These are phyloP conservation scores for Phaeosphaeriaceae sp. DNA, from an alignment of 2,329 filamentous ascomycete genomes.

Conservation along the genomic window DNA sequence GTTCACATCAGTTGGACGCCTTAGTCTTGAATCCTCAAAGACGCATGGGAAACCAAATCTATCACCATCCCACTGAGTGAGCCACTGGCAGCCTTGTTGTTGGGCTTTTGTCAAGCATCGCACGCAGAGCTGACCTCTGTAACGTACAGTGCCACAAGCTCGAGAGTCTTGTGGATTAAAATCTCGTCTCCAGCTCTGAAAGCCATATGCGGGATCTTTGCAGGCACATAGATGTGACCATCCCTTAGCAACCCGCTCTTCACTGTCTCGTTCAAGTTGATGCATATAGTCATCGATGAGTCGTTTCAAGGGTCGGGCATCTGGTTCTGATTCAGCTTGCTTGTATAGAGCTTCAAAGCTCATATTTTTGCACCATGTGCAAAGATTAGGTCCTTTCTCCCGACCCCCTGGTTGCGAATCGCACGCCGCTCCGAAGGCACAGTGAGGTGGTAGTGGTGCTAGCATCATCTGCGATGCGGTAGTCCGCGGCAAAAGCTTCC, in stretches of 20 bases:
- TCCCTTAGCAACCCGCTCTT: conserved; percentile 26
- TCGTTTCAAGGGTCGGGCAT: conserved; percentile 15
- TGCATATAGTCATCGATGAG: conserved; percentile 25
- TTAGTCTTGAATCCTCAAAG: conserved; percentile 24
- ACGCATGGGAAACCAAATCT: conserved; percentile 30
- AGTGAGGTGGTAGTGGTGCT: conserved; percentile 26
- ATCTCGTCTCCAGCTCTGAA: conserved; percentile 22
- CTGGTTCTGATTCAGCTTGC: conserved; percentile 16
- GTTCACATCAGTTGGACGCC: conserved; percentile 19
- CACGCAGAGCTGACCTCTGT: conserved; percentile 29
- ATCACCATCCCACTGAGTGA: conserved; percentile 29
- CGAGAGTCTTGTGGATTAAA: conserved; percentile 30
- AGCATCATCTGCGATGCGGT: conserved; percentile 17
- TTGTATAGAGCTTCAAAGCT: conserved; percentile 29
- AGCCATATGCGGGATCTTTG: conserved; percentile 28
- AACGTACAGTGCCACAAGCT: conserved; percentile 25
- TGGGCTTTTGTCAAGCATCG: conserved; percentile 28
- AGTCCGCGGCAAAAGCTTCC: not conserved
- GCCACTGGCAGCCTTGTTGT: conserved; percentile 26
- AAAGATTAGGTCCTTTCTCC: conserved; percentile 26
- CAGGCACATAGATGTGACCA: conserved; percentile 29
- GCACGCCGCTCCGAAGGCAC: conserved; percentile 30
- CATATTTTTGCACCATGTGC: conserved; percentile 34
- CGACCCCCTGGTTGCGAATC: conserved; percentile 23
- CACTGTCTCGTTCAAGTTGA: conserved; percentile 25